These are phyloP conservation scores for Capsicum pubescens DNA, from an alignment of 257 asterid species.

Conservation along the genomic window DNA sequence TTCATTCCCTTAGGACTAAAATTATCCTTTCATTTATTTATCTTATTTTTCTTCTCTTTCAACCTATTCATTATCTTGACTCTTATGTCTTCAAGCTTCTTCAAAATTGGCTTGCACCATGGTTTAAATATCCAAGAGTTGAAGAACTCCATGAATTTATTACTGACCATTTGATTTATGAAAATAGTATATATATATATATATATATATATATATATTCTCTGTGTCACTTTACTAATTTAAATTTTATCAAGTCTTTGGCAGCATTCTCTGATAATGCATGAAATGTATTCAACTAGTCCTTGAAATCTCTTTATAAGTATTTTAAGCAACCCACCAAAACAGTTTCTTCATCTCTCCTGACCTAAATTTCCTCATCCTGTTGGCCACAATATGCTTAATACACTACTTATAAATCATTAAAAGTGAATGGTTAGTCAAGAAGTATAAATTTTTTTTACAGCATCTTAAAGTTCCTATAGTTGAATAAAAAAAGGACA, in stretches of 20 bases:
- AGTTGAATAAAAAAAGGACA: not conserved
- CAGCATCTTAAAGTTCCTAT: not conserved
- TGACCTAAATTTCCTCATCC: not conserved
- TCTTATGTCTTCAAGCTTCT: not conserved
- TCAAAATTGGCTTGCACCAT: not conserved
- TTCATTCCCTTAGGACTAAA: not conserved
- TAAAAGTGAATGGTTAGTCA: not conserved
- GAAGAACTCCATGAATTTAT: not conserved
- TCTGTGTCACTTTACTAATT: too few species aligned
- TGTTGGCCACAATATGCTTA: not conserved
- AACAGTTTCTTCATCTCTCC: not conserved
- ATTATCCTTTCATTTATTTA: not conserved
- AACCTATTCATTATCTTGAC: not conserved
- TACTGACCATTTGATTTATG: not conserved
- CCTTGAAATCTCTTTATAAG: not conserved
- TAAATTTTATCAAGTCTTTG: not conserved
- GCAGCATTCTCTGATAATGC: not conserved
- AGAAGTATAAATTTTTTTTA: not conserved
- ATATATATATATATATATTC: not conserved
- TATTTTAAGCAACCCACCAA: not conserved
- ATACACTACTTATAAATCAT: not conserved
- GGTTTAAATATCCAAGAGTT: not conserved
- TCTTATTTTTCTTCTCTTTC: not conserved
- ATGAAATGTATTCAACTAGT: not conserved
- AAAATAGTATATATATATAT: not conserved